Evolutionary conservation across 2,329 filamentous ascomycete genomes (phyloP).

Genomic region (Apiospora kogelbergensis): DNA sequence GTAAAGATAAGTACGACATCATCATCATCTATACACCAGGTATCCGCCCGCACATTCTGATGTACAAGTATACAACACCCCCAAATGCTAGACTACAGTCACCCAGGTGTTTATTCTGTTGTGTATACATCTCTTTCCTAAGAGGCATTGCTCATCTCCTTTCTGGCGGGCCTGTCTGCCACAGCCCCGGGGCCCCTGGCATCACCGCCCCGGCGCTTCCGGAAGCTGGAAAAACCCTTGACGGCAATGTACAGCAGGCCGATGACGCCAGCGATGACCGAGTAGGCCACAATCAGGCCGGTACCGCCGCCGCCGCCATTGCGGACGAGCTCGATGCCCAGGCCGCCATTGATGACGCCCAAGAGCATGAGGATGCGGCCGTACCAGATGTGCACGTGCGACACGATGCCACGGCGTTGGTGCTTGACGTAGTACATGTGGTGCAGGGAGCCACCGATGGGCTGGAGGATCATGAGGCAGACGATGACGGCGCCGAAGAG

Average conservation of each 20-base stretch:
- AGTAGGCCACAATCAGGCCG: slow-evolving; percentile 51
- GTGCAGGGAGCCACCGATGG: slow-evolving; percentile 57
- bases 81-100: not conserved
- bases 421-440: slow-evolving; percentile 53
- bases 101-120: not conserved
- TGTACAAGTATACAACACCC: not conserved
- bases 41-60: not conserved
- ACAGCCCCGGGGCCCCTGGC: not conserved
- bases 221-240: slow-evolving; percentile 22
- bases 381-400: slow-evolving; percentile 62
- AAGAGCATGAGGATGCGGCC: slow-evolving; percentile 58
- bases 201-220: not conserved
- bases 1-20: not conserved
- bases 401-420: slow-evolving; percentile 48
- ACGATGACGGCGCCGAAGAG: slow-evolving; percentile 56
- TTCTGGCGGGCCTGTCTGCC: not conserved
- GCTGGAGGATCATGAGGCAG: slow-evolving; percentile 56
- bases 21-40: not conserved
- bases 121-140: not conserved
- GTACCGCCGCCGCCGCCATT: slow-evolving; percentile 16
- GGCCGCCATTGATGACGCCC: slow-evolving; percentile 62
- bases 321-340: slow-evolving; percentile 54
- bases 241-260: slow-evolving; percentile 43
- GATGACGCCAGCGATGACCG: slow-evolving; percentile 52
- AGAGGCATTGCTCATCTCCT: not conserved